Base-by-base conservation (phyloP, 169 alveolate genomes). In the Theileria parva region DNA sequence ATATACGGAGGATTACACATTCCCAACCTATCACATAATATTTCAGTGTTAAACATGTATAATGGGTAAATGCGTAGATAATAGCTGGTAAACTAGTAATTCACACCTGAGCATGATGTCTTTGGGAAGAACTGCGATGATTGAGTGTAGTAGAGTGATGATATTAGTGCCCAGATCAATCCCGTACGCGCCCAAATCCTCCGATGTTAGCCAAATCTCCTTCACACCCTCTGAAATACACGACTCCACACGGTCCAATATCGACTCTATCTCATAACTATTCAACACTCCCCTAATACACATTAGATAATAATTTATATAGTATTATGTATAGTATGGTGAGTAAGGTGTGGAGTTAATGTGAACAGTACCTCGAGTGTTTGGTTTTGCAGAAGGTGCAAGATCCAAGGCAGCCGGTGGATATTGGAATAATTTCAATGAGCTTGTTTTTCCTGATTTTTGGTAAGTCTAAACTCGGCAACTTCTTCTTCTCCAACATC, bases 1-100 rank as follows among this genome's bases (percentile, higher is more conserved):
- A 98, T 96, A 87, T 95, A 97, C 0, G 99, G 99, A 7, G 99
- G 99, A 83, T 98, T 98, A 32, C 99, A 96, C 99, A 98, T 98
- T n/a, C 99, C 99, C 25, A 96, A 88, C 75, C 64, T 55, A 55
- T 5, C 4, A 55, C 21, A 55, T 97, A 92, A 48, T 37, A 95
- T n/a, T n/a, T n/a, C n/a, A n/a, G n/a, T n/a, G n/a, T n/a, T n/a
- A n/a, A n/a, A n/a, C n/a, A n/a, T n/a, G n/a, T n/a, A n/a, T n/a
- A n/a, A n/a, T 37, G 48, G 48, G 48, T 37, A 37, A 37, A 37
- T n/a, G n/a, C n/a, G n/a, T n/a, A n/a, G n/a, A n/a, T n/a, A n/a
- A n/a, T n/a, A n/a, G n/a, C n/a, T n/a, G n/a, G n/a, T n/a, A n/a
- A n/a, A n/a, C n/a, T n/a, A n/a, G n/a, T n/a, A n/a, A n/a, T 25